A percentile compares a stretch with the other conserved stretches of the same genome.
phyloP scores from a whole-genome alignment of 1,139 yeast species.

The Diutina neorugosa region DNA sequence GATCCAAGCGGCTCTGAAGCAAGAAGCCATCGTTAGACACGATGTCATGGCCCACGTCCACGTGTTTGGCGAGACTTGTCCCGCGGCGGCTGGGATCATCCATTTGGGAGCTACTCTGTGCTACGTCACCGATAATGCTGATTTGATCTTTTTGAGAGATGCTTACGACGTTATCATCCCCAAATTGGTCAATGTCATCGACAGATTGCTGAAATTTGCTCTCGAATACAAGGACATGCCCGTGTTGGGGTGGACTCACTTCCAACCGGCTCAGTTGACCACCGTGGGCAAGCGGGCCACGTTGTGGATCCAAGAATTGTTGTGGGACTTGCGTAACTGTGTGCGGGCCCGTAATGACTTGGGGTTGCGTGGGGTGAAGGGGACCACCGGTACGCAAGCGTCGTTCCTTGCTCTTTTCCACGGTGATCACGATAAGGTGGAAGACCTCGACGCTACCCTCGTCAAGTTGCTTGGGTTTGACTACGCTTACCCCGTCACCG shows the following conservation, averaged over 20 bases:
- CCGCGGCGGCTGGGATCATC: slow-evolving; percentile 94
- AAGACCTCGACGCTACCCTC: slow-evolving; percentile 79
- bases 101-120: slow-evolving; percentile 98
- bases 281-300: slow-evolving; percentile 98
- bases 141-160: slow-evolving; percentile 87
- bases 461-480: slow-evolving; percentile 90
- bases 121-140: slow-evolving; percentile 96
- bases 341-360: slow-evolving; percentile 92
- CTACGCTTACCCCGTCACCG: slow-evolving; percentile 93
- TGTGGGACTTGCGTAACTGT: slow-evolving; percentile 96
- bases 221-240: slow-evolving; percentile 89
- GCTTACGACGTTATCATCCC: slow-evolving; percentile 91
- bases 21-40: slow-evolving; percentile 97
- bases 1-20: slow-evolving; percentile 75
- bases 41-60: slow-evolving; percentile 99
- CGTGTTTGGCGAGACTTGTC: slow-evolving; percentile 83
- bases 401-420: slow-evolving; percentile 90
- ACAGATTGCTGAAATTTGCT: slow-evolving; percentile 82
- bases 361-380: slow-evolving; percentile 97
- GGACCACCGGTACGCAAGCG: slow-evolving; percentile 98
- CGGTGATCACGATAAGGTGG: slow-evolving; percentile 95
- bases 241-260: slow-evolving; percentile 98
- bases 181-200: slow-evolving; percentile 88
- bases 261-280: slow-evolving; percentile 98
- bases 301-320: slow-evolving; percentile 91